Evolutionary conservation across 2,329 filamentous ascomycete species (phyloP).

Genomic region (Pestalotiopsis sp.): DNA sequence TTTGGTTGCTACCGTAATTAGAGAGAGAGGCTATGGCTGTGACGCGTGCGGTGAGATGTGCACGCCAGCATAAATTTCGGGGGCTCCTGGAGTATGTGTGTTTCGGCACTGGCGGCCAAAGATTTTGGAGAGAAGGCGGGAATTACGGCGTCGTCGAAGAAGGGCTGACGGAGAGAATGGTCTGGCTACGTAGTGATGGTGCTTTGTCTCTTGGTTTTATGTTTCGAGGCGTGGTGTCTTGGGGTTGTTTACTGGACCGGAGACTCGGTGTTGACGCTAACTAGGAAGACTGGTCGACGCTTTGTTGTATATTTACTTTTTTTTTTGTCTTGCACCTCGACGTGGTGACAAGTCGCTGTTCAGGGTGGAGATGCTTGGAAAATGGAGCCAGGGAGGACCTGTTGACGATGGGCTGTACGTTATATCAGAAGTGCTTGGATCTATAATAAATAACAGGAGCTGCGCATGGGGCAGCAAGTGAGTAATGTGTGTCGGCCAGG

Average conservation of each 20-base stretch:
- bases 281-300: neutral
- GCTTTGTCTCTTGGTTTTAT: neutral
- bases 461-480: constrained; percentile 4
- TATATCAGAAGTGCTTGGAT: constrained; percentile 26
- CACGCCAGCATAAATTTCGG: neutral
- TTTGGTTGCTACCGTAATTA: neutral
- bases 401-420: constrained; percentile 11
- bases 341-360: constrained; percentile 19
- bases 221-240: neutral
- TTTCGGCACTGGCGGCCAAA: neutral
- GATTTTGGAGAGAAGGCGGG: neutral
- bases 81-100: neutral
- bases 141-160: neutral
- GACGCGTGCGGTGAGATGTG: neutral
- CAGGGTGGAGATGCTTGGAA: constrained; percentile 7
- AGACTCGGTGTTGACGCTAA: neutral
- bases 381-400: constrained; percentile 1
- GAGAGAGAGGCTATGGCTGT: neutral
- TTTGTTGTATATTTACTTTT: constrained; percentile 3
- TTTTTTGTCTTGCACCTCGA: neutral
- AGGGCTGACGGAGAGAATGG: neutral
- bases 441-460: constrained; percentile 17
- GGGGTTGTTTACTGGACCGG: neutral
- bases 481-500: neutral
- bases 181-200: neutral